Evolutionary conservation across 805 yeast species (phyloP), one percentile per base, ranked within the genome.

Genomic region (Teunomyces tritomae): DNA sequence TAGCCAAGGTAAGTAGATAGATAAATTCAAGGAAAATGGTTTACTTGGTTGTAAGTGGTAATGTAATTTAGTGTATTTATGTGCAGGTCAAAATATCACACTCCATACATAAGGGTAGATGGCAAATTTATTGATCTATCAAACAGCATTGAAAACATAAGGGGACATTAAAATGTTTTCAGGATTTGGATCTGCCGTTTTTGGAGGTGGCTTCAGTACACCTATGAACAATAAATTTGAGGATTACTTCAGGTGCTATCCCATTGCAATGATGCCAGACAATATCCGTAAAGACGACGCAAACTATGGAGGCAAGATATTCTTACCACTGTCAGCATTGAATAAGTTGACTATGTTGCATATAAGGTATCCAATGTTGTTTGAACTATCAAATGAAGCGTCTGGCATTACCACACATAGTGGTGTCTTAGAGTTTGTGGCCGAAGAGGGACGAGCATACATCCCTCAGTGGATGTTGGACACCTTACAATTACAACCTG

Each of bases 401-500:
- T 73, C 79, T 20, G 75, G 67, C 14, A 63, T 74, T 28, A 71
- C 63, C 6, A 89, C 97, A 0, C 96, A 90, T 63, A 87, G 91
- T 41, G 99, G 99, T 61, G 99, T 94, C 27, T 71, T 94, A 51
- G 99, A 94, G 69, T 94, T 94, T 65, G 86, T 88, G 13, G 97
- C 99, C 0, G 98, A 94, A 62, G 99, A 94, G 71, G 99, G 99
- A 13, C 77, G 99, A 48, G 94, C 82, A 2, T 94, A 94, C 63
- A 59, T 94, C 30, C 99, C 99, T 0, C 89, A 88, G 57, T 94
- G 99, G 99, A 91, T 94, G 91, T 80, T 94, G 87, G 77, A 71
- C 39, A 87, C 95, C 0, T 68, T 94, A 33, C 73, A 75, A 29
- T 69, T 87, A 6, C 78, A 78, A 43, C 87, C 96, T 0, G 98